Percentiles rank a stretch among this genome's conserved stretches.
phyloP scores from a whole-genome alignment of 1,139 yeast species.

The Pichia sp. region DNA sequence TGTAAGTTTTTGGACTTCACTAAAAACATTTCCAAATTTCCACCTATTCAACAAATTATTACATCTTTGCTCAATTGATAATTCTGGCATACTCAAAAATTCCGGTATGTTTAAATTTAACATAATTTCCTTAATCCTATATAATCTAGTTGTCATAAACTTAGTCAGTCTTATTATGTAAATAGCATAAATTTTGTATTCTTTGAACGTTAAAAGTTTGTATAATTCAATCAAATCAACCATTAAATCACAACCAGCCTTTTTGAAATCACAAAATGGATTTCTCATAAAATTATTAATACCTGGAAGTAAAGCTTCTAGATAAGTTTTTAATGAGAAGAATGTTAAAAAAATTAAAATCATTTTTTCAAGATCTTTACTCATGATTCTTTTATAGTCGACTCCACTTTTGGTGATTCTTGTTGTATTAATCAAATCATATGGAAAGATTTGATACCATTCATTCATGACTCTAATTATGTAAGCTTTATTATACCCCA shows the following conservation, averaged over 20 bases:
- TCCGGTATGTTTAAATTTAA: constrained; percentile 2
- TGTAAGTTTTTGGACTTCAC: constrained; percentile 1
- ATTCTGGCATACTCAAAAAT: constrained; percentile 1
- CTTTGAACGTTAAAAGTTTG: neutral
- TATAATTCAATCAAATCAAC: constrained; percentile 1
- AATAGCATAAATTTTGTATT: constrained; percentile 8
- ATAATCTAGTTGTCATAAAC: constrained; percentile 8
- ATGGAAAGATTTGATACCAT: constrained; percentile 14
- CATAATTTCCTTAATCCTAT: neutral
- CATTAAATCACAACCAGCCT: neutral
- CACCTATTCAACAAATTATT: constrained; percentile 4
- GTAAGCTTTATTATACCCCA: constrained; percentile 13
- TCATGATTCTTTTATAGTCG: neutral
- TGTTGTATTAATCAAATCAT: constrained; percentile 7
- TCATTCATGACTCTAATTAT: constrained; percentile 13
- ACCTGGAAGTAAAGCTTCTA: constrained; percentile 11
- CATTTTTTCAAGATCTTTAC: constrained; percentile 4
- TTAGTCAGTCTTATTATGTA: constrained; percentile 11
- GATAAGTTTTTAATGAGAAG: constrained; percentile 7
- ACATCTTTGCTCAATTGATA: constrained; percentile 6
- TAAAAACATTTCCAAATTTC: constrained; percentile 2
- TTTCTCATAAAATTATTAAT: constrained; percentile 5
- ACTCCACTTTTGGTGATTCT: neutral
- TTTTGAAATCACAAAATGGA: constrained; percentile 15
- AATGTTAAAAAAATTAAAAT: constrained; percentile 7